Evolutionary conservation across 352 stramenopile species (phyloP).

Genomic region (Globisporangium cystogenes): DNA sequence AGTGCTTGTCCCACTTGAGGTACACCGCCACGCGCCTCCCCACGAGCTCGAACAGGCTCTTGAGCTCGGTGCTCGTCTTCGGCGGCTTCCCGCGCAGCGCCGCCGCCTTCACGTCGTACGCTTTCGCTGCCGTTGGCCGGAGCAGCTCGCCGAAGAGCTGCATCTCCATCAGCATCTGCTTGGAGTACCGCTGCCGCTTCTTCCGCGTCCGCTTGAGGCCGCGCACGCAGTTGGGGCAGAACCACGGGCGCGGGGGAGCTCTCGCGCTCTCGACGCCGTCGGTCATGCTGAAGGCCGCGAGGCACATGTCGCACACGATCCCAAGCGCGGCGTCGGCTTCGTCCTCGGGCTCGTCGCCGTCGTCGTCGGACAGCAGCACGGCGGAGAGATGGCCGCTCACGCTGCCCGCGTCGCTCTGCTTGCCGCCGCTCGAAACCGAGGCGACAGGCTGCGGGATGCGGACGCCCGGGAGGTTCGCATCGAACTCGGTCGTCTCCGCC

Average conservation of each 20-base stretch:
- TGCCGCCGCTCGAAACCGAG: neutral
- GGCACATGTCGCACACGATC: constrained; percentile 77
- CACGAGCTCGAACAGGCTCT: constrained; percentile 53
- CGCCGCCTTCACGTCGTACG: constrained; percentile 36
- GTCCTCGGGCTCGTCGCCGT: constrained; percentile 26
- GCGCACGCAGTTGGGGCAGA: constrained; percentile 56
- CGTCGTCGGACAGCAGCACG: constrained; percentile 37
- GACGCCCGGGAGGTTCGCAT: neutral
- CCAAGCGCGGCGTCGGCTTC: constrained; percentile 36
- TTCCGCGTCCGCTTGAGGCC: constrained; percentile 74
- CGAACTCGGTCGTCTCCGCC: neutral
- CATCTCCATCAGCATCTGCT: constrained; percentile 85
- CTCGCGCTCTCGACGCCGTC: constrained; percentile 41
- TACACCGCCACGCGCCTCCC: constrained; percentile 64
- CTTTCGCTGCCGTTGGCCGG: constrained; percentile 57
- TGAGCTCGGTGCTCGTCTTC: constrained; percentile 34
- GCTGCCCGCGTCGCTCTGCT: constrained; percentile 1
- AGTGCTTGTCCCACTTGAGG: constrained; percentile 74
- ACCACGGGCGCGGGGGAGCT: constrained; percentile 63
- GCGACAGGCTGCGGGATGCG: constrained; percentile 10
- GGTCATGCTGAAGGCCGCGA: constrained; percentile 65
- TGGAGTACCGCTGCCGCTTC: constrained; percentile 73
- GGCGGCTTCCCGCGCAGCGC: constrained; percentile 45
- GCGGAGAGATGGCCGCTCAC: constrained; percentile 16
- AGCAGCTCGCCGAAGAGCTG: constrained; percentile 68